phyloP scores from a whole-genome alignment of 257 asterid genomes.

The Phtheirospermum japonicum region DNA sequence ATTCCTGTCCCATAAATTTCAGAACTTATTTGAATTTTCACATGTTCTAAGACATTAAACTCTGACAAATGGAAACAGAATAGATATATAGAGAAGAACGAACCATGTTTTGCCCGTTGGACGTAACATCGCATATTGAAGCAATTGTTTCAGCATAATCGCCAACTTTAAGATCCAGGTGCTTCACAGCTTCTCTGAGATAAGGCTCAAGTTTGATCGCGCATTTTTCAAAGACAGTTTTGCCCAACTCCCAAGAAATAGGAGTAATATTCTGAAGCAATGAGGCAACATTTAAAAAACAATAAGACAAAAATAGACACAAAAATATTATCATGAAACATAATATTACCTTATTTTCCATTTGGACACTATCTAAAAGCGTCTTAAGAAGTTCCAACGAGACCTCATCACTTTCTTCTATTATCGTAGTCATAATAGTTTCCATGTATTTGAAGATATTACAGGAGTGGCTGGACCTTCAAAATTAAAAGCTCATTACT shows the following conservation, averaged over 20 bases:
- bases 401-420: conserved; percentile 41
- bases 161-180: conserved; percentile 28
- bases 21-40: neutral
- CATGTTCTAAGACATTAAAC: no score
- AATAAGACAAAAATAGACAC: neutral
- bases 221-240: conserved; percentile 30
- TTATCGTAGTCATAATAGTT: conserved; percentile 33
- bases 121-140: conserved; percentile 36
- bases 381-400: conserved; percentile 38
- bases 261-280: conserved; percentile 37
- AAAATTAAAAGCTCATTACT: conserved; percentile 23
- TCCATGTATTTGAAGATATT: conserved; percentile 33
- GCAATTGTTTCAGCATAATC: conserved; percentile 33
- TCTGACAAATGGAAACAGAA: neutral
- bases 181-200: conserved; percentile 35
- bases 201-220: conserved; percentile 32
- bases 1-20: neutral
- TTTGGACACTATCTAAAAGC: conserved; percentile 33
- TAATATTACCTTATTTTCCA: conserved; percentile 34
- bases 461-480: conserved; percentile 37
- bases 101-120: conserved; percentile 37
- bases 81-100: conserved; percentile 23
- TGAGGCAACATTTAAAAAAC: neutral
- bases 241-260: conserved; percentile 40
- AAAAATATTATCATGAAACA: neutral